phyloP scores from a whole-genome alignment of 2,329 filamentous ascomycete species.

The Phaeoacremonium minimum region DNA sequence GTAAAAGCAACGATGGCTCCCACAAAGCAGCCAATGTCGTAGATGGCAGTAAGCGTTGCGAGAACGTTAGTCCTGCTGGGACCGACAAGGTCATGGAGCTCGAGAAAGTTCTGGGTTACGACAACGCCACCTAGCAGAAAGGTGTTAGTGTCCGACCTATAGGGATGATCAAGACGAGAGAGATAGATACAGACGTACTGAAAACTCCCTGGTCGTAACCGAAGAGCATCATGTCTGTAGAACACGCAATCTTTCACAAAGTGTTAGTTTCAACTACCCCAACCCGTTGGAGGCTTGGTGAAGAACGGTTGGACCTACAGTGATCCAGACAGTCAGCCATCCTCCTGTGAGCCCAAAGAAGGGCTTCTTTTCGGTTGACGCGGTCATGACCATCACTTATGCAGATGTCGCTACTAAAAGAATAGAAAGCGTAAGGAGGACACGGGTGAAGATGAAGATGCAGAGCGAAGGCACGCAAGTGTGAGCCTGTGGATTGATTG shows the following conservation, averaged over 20 bases:
- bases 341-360: not conserved
- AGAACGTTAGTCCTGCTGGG: slow-evolving; percentile 3
- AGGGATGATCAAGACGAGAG: not conserved
- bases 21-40: slow-evolving; percentile 4
- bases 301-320: not conserved
- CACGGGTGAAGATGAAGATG: no score
- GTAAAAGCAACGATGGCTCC: slow-evolving; percentile 19
- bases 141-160: no score
- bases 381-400: no score
- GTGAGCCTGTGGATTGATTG: no score
- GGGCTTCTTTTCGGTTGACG: slow-evolving; percentile 8
- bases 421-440: no score
- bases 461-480: no score
- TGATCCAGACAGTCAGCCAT: not conserved
- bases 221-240: not conserved
- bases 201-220: slow-evolving; percentile 3
- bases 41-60: slow-evolving; percentile 1
- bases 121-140: not conserved
- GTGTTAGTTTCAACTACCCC: not conserved
- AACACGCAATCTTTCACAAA: not conserved
- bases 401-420: no score
- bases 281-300: not conserved
- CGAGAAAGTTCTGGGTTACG: not conserved
- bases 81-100: not conserved
- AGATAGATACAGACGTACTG: not conserved